phyloP scores from a whole-genome alignment of 2,329 filamentous ascomycete genomes.

The Orbilia blumenaviensis region DNA sequence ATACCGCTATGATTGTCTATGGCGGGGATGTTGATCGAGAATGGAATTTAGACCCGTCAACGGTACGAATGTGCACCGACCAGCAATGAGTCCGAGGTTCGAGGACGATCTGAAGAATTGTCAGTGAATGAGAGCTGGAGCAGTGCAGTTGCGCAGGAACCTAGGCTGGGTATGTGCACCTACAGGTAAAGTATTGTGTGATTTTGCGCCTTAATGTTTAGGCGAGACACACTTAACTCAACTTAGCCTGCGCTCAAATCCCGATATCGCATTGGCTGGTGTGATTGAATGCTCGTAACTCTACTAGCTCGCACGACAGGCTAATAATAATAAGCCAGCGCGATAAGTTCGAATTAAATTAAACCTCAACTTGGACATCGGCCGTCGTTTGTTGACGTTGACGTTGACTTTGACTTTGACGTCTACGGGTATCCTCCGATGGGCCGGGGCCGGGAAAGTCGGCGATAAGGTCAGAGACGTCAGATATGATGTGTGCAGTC shows the following conservation, averaged over 20 bases:
- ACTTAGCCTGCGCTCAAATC: not conserved
- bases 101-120: not conserved
- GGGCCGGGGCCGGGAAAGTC: not conserved
- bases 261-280: slow-evolving; percentile 28
- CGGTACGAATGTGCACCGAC: not conserved
- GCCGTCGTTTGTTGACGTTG: too few relatives aligned
- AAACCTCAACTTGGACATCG: not conserved
- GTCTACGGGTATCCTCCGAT: too few relatives aligned
- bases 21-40: not conserved
- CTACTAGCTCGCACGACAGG: not conserved
- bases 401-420: too few relatives aligned
- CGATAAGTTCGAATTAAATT: too few relatives aligned
- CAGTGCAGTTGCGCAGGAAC: not conserved
- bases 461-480: not conserved
- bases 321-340: too few relatives aligned
- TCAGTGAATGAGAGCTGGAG: not conserved
- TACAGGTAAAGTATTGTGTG: not conserved
- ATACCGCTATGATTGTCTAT: slow-evolving; percentile 24
- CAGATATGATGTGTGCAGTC: not conserved
- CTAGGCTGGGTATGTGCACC: not conserved
- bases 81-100: not conserved
- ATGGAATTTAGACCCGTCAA: not conserved
- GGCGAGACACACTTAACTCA: slow-evolving; percentile 10
- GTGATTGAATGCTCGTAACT: too few relatives aligned
- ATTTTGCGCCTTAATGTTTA: slow-evolving; percentile 17